Evolutionary conservation across 352 stramenopile species (phyloP), one percentile per base, ranked within the genome.

Genomic region (Halophytophthora polymorphica): DNA sequence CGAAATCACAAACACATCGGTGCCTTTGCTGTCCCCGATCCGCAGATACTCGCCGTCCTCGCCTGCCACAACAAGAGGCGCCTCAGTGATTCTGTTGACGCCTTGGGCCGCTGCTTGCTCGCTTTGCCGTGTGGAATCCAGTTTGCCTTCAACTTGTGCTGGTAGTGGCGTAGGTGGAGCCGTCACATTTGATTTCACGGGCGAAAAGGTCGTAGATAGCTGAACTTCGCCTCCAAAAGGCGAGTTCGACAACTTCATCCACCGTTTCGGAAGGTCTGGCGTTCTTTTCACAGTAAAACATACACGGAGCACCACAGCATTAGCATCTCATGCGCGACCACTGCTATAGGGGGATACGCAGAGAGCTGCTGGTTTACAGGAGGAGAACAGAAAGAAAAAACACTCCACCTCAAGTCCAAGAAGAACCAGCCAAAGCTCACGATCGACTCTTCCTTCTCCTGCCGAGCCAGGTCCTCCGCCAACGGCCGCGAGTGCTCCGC

Each of bases 371-470:
- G 3, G 11, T 22, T 22, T 23, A 2, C 10, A 1, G 23, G 45
- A 15, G 28, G 1, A 14, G 13, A 31, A 8, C 4, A 31, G 14
- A 15, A 1, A 14, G 13, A 31, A 8, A 31, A 31, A 14, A 15
- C 41, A 47, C 43, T 56, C 19, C 28, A 89, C 77, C 82, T 77
- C 4, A 93, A 44, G 35, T 93, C 82, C 14, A 93, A 61, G 50
- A 93, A 90, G 60, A 93, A 88, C 79, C 80, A 93, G 3, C 82
- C 82, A 44, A 86, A 77, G 42, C 77, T 87, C 41, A 85, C 57
- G 47, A 88, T 72, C 19, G 53, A 57, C 39, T 62, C 53, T 29
- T 77, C 54, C 46, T 74, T 61, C 33, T 63, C 44, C 50, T 62
- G 50, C 23, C 39, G 56, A 1, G 41, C 29, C 8, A 62, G 50